Conservation (phyloP, 805 yeast species). For the Saccharomycopsis olivae region DNA sequence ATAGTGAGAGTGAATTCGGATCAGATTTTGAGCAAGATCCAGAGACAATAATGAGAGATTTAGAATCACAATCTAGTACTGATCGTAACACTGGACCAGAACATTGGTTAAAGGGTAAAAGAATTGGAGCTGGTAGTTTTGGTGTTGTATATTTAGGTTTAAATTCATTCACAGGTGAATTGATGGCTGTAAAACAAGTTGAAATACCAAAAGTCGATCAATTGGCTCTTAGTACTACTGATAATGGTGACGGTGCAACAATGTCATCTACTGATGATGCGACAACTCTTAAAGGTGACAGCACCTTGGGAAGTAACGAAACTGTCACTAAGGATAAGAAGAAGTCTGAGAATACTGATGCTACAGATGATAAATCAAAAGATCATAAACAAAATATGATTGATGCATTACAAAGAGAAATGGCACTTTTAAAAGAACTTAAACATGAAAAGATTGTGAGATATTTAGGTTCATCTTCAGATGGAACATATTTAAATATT, state of each 20-base stretch:
- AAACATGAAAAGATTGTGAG: constrained; percentile 52
- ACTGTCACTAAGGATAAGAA: constrained; percentile 3
- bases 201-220: constrained; percentile 43
- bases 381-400: constrained; percentile 33
- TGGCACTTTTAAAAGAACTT: constrained; percentile 35
- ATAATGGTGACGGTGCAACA: constrained; percentile 1
- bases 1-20: constrained; percentile 5
- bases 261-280: neutral
- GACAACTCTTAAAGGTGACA: neutral
- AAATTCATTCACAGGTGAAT: constrained; percentile 85
- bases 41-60: constrained; percentile 22
- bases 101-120: constrained; percentile 86
- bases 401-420: constrained; percentile 57
- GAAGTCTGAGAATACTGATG: neutral
- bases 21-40: constrained; percentile 8
- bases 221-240: constrained; percentile 22
- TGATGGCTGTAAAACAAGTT: constrained; percentile 96
- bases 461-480: constrained; percentile 36
- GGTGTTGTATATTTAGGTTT: constrained; percentile 90
- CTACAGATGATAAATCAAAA: constrained; percentile 16
- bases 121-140: constrained; percentile 91
- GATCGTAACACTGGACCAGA: constrained; percentile 46
- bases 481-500: constrained; percentile 17
- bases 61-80: constrained; percentile 17
- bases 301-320: constrained; percentile 10